phyloP scores from a whole-genome alignment of 257 asterid genomes.

The Salvia rosmarinus region DNA sequence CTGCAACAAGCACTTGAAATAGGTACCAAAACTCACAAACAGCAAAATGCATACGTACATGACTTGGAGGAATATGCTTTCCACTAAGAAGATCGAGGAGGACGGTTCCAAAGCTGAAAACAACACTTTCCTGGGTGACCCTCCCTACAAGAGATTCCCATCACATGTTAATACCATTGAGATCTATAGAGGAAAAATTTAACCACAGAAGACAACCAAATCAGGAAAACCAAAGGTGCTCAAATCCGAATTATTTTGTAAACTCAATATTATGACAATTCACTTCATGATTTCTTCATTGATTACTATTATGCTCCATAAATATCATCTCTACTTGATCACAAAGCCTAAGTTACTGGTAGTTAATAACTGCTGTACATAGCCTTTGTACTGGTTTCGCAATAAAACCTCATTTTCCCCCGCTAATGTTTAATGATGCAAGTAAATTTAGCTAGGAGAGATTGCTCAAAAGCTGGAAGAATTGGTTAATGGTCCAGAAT shows the following conservation, averaged over 20 bases:
- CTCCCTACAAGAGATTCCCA: conserved; percentile 68
- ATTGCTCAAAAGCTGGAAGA: conserved; percentile 23
- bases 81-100: conserved; percentile 99
- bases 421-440: not conserved
- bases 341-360: conserved; percentile 12
- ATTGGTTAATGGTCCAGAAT: not conserved
- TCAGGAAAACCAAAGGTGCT: conserved; percentile 22
- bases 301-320: not conserved
- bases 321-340: conserved; percentile 1
- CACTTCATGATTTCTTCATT: conserved; percentile 9
- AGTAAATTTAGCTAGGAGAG: not conserved
- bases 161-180: conserved; percentile 25
- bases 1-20: conserved; percentile 20
- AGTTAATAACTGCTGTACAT: not conserved
- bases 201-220: conserved; percentile 6
- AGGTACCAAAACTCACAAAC: conserved; percentile 24
- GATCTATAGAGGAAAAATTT: not conserved
- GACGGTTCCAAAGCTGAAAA: conserved; percentile 97
- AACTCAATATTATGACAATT: conserved; percentile 7
- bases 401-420: conserved; percentile 7
- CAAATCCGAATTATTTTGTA: not conserved
- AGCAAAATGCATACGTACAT: conserved; percentile 56
- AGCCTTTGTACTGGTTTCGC: not conserved
- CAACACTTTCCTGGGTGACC: conserved; percentile 98
- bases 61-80: conserved; percentile 98